These are phyloP conservation scores for Cenococcum geophilum DNA, from an alignment of 495 filamentous ascomycete genomes.

Conservation along the genomic window DNA sequence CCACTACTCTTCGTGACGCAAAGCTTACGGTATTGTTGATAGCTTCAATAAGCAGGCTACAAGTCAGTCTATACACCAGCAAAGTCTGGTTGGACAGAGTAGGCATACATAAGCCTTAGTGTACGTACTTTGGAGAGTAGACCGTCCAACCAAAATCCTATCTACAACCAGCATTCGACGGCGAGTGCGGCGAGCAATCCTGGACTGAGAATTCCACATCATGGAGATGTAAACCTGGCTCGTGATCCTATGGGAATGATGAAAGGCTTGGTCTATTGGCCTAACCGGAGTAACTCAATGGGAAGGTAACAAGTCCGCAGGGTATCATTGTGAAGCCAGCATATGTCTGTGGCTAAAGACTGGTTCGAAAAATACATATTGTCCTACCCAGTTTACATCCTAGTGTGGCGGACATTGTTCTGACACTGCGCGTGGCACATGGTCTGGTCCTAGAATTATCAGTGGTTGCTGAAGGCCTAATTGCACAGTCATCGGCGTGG, in stretches of 20 bases:
- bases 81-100: slow-evolving; percentile 12
- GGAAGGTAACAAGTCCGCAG: not conserved
- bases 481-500: not conserved
- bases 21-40: slow-evolving; percentile 5
- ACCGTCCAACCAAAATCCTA: slow-evolving; percentile 13
- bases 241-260: not conserved
- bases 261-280: not conserved
- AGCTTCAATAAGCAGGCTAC: slow-evolving; percentile 14
- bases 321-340: not conserved
- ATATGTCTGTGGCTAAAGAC: not conserved
- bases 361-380: not conserved
- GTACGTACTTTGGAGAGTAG: slow-evolving; percentile 26
- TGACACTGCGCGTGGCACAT: not conserved
- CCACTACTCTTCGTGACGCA: slow-evolving; percentile 11
- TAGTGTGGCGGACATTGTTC: not conserved
- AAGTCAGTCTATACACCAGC: slow-evolving; percentile 27
- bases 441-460: too few relatives aligned
- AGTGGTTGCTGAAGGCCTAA: not conserved
- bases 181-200: not conserved
- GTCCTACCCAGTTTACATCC: slow-evolving; percentile 3
- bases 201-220: not conserved
- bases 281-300: slow-evolving; percentile 1
- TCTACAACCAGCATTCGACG: slow-evolving; percentile 5
- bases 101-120: slow-evolving; percentile 16
- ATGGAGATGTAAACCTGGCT: not conserved